Evolutionary conservation across 495 filamentous ascomycete species (phyloP).

Genomic region (Xylaria bambusicola): DNA sequence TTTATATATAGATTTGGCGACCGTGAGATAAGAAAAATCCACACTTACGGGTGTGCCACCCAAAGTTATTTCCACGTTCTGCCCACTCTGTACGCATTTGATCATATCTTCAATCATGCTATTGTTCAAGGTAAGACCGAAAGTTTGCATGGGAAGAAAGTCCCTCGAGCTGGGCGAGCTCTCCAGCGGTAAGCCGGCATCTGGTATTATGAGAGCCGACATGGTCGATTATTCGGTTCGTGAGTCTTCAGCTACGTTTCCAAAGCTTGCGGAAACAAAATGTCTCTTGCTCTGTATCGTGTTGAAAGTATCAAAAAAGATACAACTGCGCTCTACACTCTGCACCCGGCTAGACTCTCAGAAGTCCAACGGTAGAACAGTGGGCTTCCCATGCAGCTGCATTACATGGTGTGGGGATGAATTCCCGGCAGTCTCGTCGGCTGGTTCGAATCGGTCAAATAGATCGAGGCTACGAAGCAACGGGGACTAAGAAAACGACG

Average conservation of each 20-base stretch:
- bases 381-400: slow-evolving; percentile 37
- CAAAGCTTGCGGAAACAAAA: neutral
- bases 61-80: slow-evolving; percentile 60
- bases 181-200: slow-evolving; percentile 47
- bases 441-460: slow-evolving; percentile 8
- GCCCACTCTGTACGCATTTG: slow-evolving; percentile 62
- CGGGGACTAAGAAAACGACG: neutral
- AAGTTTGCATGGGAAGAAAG: slow-evolving; percentile 47
- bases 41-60: slow-evolving; percentile 58
- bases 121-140: slow-evolving; percentile 68
- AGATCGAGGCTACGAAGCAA: neutral
- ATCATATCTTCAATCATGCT: slow-evolving; percentile 71
- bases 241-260: slow-evolving; percentile 4
- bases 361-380: slow-evolving; percentile 37
- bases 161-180: slow-evolving; percentile 38
- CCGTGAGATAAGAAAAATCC: slow-evolving; percentile 17
- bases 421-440: slow-evolving; percentile 2
- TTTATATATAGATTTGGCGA: slow-evolving; percentile 21
- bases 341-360: slow-evolving; percentile 37
- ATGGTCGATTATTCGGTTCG: slow-evolving; percentile 22
- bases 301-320: slow-evolving; percentile 21
- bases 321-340: slow-evolving; percentile 33
- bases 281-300: slow-evolving; percentile 18
- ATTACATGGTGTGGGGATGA: slow-evolving; percentile 31
- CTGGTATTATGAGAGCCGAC: slow-evolving; percentile 43